Percentiles rank a stretch among this genome's conserved stretches.
Evolutionary conservation across 2,329 filamentous ascomycete species (phyloP).

Genomic region (Beauveria varroae): DNA sequence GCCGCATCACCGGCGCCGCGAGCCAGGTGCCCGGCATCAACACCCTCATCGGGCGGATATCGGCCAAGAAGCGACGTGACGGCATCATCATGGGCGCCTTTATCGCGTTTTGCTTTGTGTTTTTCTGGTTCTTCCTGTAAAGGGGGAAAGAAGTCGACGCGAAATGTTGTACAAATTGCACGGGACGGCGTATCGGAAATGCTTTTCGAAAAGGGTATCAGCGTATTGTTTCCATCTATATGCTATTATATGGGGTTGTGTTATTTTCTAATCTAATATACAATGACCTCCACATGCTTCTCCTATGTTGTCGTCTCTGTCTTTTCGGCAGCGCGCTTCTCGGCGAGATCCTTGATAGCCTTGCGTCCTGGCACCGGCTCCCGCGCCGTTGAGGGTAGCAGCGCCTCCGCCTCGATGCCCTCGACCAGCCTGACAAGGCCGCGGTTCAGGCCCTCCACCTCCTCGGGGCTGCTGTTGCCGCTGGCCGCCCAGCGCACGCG

Average conservation of each 20-base stretch:
- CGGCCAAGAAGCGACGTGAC: constrained; percentile 88
- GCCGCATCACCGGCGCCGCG: constrained; percentile 81
- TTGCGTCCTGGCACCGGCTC: constrained; percentile 22
- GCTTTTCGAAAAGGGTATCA: constrained; percentile 23
- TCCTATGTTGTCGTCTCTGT: not conserved
- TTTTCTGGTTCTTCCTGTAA: constrained; percentile 67
- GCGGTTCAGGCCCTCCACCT: constrained; percentile 59
- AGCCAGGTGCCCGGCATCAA: constrained; percentile 92
- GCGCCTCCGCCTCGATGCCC: constrained; percentile 40
- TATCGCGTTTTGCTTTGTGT: constrained; percentile 84
- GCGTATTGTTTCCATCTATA: constrained; percentile 25
- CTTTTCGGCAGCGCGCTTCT: constrained; percentile 8
- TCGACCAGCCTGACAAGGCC: constrained; percentile 55
- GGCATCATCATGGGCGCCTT: constrained; percentile 88
- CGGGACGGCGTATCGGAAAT: constrained; percentile 23
- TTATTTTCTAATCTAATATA: constrained; percentile 8
- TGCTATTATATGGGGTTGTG: constrained; percentile 7
- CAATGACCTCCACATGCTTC: not conserved
- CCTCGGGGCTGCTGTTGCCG: constrained; percentile 55
- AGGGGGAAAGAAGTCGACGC: not conserved
- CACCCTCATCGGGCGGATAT: constrained; percentile 83
- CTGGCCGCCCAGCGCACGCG: constrained; percentile 93
- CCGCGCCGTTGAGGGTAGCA: constrained; percentile 25
- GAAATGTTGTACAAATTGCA: constrained; percentile 1
- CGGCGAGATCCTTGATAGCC: constrained; percentile 4